Evolutionary conservation across 805 yeast species (phyloP).

Genomic region (Diddensiella santjacobensis): DNA sequence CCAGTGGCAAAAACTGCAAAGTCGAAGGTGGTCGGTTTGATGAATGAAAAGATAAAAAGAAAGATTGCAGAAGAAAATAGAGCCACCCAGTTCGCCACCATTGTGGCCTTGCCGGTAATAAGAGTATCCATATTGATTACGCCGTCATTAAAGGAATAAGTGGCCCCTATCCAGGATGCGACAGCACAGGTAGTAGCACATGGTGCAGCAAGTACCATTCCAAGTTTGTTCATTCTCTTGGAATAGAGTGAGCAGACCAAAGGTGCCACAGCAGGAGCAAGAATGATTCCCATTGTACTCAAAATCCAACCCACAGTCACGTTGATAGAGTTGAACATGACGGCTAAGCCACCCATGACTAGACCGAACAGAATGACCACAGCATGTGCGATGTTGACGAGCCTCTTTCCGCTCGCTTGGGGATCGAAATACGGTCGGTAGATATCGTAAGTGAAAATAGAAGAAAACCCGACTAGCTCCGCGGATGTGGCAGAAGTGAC

Average conservation of each 20-base stretch:
- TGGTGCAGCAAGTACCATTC: constrained; percentile 73
- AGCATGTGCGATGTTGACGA: constrained; percentile 64
- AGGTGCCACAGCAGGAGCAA: constrained; percentile 81
- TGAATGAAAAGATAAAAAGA: constrained; percentile 14
- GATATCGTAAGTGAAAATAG: constrained; percentile 79
- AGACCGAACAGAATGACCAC: constrained; percentile 58
- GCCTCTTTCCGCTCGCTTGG: constrained; percentile 64
- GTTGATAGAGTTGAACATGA: constrained; percentile 75
- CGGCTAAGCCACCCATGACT: constrained; percentile 75
- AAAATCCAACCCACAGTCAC: constrained; percentile 83
- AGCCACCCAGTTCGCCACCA: constrained; percentile 33
- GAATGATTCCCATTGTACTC: constrained; percentile 83
- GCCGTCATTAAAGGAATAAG: constrained; percentile 28
- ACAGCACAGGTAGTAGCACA: constrained; percentile 69
- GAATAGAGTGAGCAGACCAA: constrained; percentile 67
- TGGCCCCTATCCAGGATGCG: constrained; percentile 50
- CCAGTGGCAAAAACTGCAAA: constrained; percentile 55
- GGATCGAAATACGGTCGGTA: constrained; percentile 79
- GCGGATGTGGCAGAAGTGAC: constrained; percentile 90
- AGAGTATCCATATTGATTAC: constrained; percentile 30
- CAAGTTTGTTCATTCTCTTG: constrained; percentile 54
- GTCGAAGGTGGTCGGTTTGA: constrained; percentile 36
- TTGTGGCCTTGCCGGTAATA: constrained; percentile 24
- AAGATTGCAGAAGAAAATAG: constrained; percentile 26
- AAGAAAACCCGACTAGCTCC: constrained; percentile 81